Evolutionary conservation across 2,329 filamentous ascomycete genomes (phyloP), one percentile per base, ranked within the genome.

Genomic region (Fulvia fulva): DNA sequence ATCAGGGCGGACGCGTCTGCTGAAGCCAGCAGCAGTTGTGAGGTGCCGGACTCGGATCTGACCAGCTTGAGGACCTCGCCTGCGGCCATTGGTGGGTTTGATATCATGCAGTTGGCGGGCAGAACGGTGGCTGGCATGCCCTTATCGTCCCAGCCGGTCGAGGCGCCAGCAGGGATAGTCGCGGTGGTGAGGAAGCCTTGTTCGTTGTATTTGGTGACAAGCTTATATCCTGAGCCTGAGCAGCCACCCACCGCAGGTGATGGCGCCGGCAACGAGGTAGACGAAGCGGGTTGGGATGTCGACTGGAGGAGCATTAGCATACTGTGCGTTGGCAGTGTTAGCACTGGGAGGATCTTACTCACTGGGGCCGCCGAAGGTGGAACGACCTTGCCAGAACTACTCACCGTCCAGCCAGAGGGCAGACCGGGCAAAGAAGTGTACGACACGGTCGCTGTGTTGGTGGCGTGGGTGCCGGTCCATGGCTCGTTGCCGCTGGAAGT

Each of bases 371-470:
- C 84, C 75, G 81, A 84, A 65, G 85, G 83, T 70, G 89, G 89
- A 70, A 91, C 81, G 68, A 94, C 86, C 78, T 92, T 93, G 71
- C 90, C 90, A 66, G 85, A 83, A 61, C 86, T 80, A 52, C 87
- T 90, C 57, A 94, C 89, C 61, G 86, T 83, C 90, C 90, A 96
- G 59, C 89, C 90, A 68, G 81, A 84, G 43, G 92, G 91, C 59
- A 96, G 84, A 62, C 83, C 82, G 47, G 77, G 77, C 60, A 79
- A 78, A 60, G 75, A 76, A 56, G 75, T 76, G 65, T 75, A 75
- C 5, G 75, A 76, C 57, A 75, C 70, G 21, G 66, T 68, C 12
- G 68, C 67, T 43, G 71, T 70, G 58, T 71, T 72, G 64, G 72
- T 69, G 68, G 73, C 62, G 64, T 81, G 86, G 57, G 88, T 84